Conservation (phyloP, 2,329 filamentous ascomycete species). For the Fusarium udum region DNA sequence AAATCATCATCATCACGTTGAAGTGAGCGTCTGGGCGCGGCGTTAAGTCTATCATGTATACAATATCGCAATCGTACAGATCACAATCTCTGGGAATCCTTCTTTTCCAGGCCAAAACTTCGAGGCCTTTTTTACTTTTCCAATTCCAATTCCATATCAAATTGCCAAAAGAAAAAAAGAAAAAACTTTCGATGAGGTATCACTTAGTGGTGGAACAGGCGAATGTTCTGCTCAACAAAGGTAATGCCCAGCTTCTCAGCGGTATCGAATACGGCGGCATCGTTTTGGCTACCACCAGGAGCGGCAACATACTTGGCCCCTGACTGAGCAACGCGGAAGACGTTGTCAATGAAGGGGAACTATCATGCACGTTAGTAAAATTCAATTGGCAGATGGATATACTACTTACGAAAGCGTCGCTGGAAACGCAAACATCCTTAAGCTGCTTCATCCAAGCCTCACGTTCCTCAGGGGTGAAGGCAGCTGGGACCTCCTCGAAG, state of each 20-base stretch:
- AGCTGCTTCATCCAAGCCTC: slow-evolving; percentile 87
- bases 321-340: slow-evolving; percentile 88
- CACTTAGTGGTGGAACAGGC: slow-evolving; percentile 50
- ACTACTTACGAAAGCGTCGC: slow-evolving; percentile 88
- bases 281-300: slow-evolving; percentile 89
- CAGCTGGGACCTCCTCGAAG: slow-evolving; percentile 86
- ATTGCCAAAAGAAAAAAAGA: slow-evolving; percentile 13
- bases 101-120: slow-evolving; percentile 7
- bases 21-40: slow-evolving; percentile 34
- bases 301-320: slow-evolving; percentile 97
- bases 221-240: slow-evolving; percentile 93
- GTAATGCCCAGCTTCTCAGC: slow-evolving; percentile 92
- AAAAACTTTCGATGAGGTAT: slow-evolving; percentile 23
- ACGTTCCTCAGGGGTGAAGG: slow-evolving; percentile 86
- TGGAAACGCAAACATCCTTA: slow-evolving; percentile 83
- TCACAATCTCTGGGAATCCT: slow-evolving; percentile 24
- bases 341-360: slow-evolving; percentile 99
- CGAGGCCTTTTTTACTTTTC: slow-evolving; percentile 7
- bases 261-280: slow-evolving; percentile 82
- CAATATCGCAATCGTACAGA: slow-evolving; percentile 26
- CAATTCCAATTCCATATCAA: slow-evolving; percentile 17
- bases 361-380: slow-evolving; percentile 49
- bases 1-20: slow-evolving; percentile 39
- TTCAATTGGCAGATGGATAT: neutral
- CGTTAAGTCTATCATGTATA: slow-evolving; percentile 41